These are phyloP conservation scores for Bipolaris victoriae DNA, from an alignment of 2,329 filamentous ascomycete species.

Conservation along the genomic window DNA sequence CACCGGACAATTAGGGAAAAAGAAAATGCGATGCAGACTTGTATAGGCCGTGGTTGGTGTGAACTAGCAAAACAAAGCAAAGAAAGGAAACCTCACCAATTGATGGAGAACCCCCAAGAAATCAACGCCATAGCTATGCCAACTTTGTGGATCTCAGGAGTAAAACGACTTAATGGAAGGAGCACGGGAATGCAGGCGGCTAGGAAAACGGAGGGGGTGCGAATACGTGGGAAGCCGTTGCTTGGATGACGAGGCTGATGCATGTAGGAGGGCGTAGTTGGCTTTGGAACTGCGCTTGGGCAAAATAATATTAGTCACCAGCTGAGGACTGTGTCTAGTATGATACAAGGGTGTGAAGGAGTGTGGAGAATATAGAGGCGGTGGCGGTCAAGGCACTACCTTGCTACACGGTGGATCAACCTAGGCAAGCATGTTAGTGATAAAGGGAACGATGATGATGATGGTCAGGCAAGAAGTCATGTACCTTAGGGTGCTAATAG, in stretches of 20 bases:
- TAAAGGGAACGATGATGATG: too few relatives aligned
- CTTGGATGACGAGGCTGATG: constrained; percentile 10
- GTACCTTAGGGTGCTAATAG: constrained; percentile 66
- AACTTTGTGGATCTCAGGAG: constrained; percentile 8
- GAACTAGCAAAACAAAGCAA: constrained; percentile 3
- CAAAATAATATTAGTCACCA: constrained; percentile 3
- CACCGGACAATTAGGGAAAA: not conserved
- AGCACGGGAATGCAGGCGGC: constrained; percentile 11
- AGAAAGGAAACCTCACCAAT: constrained; percentile 1
- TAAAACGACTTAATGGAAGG: constrained; percentile 13
- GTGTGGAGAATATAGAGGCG: constrained; percentile 4
- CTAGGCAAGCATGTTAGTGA: constrained; percentile 22
- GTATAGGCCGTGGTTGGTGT: not conserved
- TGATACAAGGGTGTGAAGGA: constrained; percentile 5
- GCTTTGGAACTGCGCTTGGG: constrained; percentile 6
- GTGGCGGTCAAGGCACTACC: constrained; percentile 28
- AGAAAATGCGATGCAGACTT: not conserved
- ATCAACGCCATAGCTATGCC: constrained; percentile 14
- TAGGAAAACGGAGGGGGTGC: constrained; percentile 16
- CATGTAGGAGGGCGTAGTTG: constrained; percentile 7
- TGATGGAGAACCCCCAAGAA: not conserved
- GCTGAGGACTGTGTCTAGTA: not conserved
- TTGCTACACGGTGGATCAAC: constrained; percentile 40
- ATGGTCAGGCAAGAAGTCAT: not conserved
- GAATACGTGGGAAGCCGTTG: constrained; percentile 8